These are phyloP conservation scores for Pichia insulana DNA, from an alignment of 805 yeast species.

Conservation along the genomic window DNA sequence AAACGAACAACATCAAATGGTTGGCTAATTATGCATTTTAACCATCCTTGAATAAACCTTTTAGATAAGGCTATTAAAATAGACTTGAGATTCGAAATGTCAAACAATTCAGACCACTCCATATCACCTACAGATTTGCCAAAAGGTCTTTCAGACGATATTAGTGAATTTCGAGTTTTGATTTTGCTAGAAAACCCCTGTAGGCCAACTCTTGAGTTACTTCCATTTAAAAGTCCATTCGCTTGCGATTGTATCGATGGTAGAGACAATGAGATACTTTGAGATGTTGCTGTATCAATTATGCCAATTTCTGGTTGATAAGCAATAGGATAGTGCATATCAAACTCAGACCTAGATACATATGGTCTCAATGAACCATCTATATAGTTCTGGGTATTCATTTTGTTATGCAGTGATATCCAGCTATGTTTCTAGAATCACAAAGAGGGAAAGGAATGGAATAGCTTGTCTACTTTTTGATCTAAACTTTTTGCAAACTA, in stretches of 20 bases:
- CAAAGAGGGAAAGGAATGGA: too few relatives aligned
- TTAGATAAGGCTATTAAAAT: conserved; percentile 46
- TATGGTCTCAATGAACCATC: conserved; percentile 28
- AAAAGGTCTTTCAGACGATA: conserved; percentile 2
- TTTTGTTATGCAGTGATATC: not conserved
- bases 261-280: conserved; percentile 26
- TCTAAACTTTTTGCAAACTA: not conserved
- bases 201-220: conserved; percentile 6
- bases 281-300: conserved; percentile 27
- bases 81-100: conserved; percentile 47
- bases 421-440: too few relatives aligned
- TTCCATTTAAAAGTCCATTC: conserved; percentile 1
- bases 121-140: conserved; percentile 31
- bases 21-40: conserved; percentile 62
- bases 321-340: conserved; percentile 27
- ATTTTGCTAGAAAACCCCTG: conserved; percentile 13
- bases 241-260: conserved; percentile 19
- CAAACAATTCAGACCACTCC: conserved; percentile 61
- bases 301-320: conserved; percentile 29
- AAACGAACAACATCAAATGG: conserved; percentile 82
- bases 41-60: conserved; percentile 60
- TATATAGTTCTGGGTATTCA: conserved; percentile 19
- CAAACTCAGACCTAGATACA: conserved; percentile 24
- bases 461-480: too few relatives aligned
- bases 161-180: conserved; percentile 30